phyloP scores from a whole-genome alignment of 2,329 filamentous ascomycete species.

The Penicillium brasilianum region DNA sequence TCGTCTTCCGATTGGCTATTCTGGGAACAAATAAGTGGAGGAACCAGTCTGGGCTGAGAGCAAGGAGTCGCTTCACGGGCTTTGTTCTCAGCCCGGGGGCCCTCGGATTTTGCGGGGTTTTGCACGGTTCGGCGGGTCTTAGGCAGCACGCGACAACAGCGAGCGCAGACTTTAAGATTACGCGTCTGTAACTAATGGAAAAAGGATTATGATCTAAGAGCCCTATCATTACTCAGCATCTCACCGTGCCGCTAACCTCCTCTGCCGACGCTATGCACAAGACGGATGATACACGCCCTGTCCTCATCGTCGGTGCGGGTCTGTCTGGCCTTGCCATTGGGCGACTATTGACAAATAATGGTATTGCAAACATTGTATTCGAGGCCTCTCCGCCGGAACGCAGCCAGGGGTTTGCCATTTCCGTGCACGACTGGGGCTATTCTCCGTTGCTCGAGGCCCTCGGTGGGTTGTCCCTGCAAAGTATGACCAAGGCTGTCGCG shows the following conservation, averaged over 20 bases:
- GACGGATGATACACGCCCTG: not conserved
- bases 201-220: not conserved
- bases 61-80: not conserved
- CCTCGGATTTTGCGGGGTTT: constrained; percentile 1
- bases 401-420: not conserved
- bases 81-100: not conserved
- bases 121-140: not conserved
- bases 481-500: too few species aligned
- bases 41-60: not conserved
- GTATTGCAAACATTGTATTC: constrained; percentile 1
- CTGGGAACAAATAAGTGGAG: constrained; percentile 4
- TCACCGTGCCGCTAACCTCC: not conserved
- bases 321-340: not conserved
- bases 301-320: not conserved
- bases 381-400: not conserved
- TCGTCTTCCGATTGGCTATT: constrained; percentile 10
- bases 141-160: not conserved
- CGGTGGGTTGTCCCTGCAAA: too few species aligned
- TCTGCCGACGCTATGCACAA: not conserved
- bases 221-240: not conserved
- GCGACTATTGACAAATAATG: constrained; percentile 1
- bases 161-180: not conserved
- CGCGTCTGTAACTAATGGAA: not conserved
- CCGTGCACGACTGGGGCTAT: too few species aligned
- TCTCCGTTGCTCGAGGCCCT: too few species aligned